Base-by-base conservation (phyloP, 1,284 basidiomycete species). In the Mixia osmundae region DNA sequence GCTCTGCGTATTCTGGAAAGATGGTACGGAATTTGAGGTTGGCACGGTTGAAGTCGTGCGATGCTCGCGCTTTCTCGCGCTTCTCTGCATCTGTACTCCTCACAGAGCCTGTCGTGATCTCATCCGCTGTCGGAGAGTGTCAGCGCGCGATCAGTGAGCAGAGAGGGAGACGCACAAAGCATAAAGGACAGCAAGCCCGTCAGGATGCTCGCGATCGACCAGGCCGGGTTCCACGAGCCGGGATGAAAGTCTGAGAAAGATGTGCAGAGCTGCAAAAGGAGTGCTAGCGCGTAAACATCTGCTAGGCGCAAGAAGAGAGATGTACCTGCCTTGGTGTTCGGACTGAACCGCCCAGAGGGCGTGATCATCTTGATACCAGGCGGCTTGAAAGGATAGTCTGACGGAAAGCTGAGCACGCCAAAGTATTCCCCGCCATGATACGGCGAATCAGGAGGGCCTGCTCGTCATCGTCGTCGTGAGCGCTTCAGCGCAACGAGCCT, bases 321-420 rank as follows among this genome's bases (percentile, higher is more conserved):
- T 5, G 35, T 32, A 18, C 35, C 33, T 8, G 33, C 20, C 30
- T 33, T 38, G 7, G 30, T 35, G 15, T 43, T 40, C 5, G 43
- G 40, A 2, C 36, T 27, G 38, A 52, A 52, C 8, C 50, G 38
- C 2, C 50, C 50, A 4, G 41, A 44, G 3, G 50, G 50, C 7
- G 50, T 52, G 22, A 45, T 41, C 44, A 51, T 47, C 36, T 45
- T 46, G 27, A 52, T 43, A 3, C 41, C 48, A 0, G 50, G 50
- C 4, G 50, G 50, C 5, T 45, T 46, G 20, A 52, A 52, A 2
- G 50, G 50, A 33, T 52, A 52, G 14, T 51, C 40, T 30, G 46
- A 18, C 8, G 45, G 44, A 30, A 51, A 50, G 9, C 33, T 28
- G n/a, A 51, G 30, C 15, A 43, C 41, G 2, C 48, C 50, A 38